Percentiles rank a stretch among this genome's conserved stretches.
Evolutionary conservation across 2,329 filamentous ascomycete species (phyloP).

Genomic region (Stenocarpella maydis): DNA sequence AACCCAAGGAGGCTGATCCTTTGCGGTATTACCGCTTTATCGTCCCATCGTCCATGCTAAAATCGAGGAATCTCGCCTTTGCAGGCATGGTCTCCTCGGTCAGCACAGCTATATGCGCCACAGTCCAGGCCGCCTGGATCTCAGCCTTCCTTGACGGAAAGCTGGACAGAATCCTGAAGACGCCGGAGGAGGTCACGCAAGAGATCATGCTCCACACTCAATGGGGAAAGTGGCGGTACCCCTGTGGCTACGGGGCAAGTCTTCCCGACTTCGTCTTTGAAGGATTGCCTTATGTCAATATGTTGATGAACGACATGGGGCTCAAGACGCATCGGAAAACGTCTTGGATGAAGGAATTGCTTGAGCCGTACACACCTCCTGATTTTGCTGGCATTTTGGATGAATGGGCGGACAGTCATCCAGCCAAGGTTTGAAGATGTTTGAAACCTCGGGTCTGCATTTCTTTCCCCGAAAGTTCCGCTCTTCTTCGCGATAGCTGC

Average conservation of each 20-base stretch:
- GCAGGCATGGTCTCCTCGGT: constrained; percentile 39
- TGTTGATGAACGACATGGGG: constrained; percentile 37
- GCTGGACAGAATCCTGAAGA: constrained; percentile 46
- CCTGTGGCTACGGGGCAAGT: constrained; percentile 58
- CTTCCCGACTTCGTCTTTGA: constrained; percentile 68
- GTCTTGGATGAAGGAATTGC: constrained; percentile 32
- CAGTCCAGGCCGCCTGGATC: constrained; percentile 60
- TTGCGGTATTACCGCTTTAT: constrained; percentile 33
- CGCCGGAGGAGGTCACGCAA: constrained; percentile 45
- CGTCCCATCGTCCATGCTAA: constrained; percentile 28
- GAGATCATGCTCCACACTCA: constrained; percentile 60
- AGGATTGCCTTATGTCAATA: constrained; percentile 60
- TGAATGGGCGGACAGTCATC: constrained; percentile 40
- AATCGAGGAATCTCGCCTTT: constrained; percentile 23
- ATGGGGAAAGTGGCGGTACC: constrained; percentile 63
- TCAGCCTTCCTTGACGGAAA: constrained; percentile 63
- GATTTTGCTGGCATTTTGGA: constrained; percentile 42
- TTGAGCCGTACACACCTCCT: constrained; percentile 29
- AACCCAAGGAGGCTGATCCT: constrained; percentile 20
- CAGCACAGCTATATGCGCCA: constrained; percentile 46
- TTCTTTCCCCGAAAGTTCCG: no score
- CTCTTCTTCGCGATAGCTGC: no score
- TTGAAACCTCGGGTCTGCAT: no score
- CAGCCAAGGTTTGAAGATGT: constrained; percentile 18
- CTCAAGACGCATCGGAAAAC: constrained; percentile 36